Evolutionary conservation across 2,329 filamentous ascomycete species (phyloP).

Genomic region (Calonectria pseudoturangicola): DNA sequence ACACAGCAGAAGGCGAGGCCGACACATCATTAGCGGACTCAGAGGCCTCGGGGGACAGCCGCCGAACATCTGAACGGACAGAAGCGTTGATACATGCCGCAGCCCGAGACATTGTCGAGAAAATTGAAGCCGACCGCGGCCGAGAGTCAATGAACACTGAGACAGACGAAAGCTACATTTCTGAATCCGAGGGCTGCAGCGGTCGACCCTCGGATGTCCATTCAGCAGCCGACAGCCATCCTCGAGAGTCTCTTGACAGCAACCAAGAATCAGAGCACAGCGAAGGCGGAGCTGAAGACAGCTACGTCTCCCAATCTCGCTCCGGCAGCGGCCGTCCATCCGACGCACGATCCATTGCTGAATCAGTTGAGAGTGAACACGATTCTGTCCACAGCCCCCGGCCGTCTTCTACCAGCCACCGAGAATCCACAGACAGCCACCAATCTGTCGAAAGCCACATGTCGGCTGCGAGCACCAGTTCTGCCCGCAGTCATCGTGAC

Average conservation of each 20-base stretch:
- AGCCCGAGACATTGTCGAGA: slow-evolving; percentile 70
- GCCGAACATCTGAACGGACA: slow-evolving; percentile 66
- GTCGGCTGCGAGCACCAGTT: slow-evolving; percentile 4
- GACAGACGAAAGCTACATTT: slow-evolving; percentile 51
- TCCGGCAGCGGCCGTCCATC: slow-evolving; percentile 8
- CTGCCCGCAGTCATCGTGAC: slow-evolving; percentile 21
- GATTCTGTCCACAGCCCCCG: slow-evolving; percentile 25
- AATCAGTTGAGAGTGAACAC: slow-evolving; percentile 8
- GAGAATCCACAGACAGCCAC: slow-evolving; percentile 22
- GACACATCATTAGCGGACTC: slow-evolving; percentile 47
- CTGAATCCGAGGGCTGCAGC: slow-evolving; percentile 49
- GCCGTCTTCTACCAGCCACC: slow-evolving; percentile 10
- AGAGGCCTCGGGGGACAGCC: slow-evolving; percentile 54
- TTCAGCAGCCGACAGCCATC: slow-evolving; percentile 5
- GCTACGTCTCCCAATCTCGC: background rate
- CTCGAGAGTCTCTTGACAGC: slow-evolving; percentile 24
- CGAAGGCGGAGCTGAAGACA: background rate
- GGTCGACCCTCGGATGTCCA: slow-evolving; percentile 29
- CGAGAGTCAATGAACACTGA: slow-evolving; percentile 53
- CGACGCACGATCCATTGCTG: slow-evolving; percentile 17
- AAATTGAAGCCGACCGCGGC: slow-evolving; percentile 60
- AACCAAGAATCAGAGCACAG: slow-evolving; percentile 25
- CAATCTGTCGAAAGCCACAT: slow-evolving; percentile 17
- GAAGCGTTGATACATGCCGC: slow-evolving; percentile 73
- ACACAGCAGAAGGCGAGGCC: slow-evolving; percentile 37